These are phyloP conservation scores for Lasiodiplodia sp. DNA, from an alignment of 2,329 filamentous ascomycete species.

Conservation along the genomic window DNA sequence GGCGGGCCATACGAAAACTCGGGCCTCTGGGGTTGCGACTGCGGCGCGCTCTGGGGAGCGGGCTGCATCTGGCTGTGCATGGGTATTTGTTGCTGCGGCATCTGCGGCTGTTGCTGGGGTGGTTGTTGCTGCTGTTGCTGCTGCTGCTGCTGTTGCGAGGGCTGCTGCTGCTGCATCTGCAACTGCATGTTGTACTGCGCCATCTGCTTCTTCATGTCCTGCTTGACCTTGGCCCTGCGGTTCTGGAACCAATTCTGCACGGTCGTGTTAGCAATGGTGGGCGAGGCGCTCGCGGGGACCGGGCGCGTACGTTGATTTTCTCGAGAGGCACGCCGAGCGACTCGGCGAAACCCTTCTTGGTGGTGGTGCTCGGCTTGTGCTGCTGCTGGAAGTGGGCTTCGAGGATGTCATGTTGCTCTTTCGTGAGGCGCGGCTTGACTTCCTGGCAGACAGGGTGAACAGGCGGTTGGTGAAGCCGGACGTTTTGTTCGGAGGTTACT, in stretches of 20 bases:
- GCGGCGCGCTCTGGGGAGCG: conserved; percentile 19
- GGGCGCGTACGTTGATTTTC: conserved; percentile 58
- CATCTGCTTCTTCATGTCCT: conserved; percentile 57
- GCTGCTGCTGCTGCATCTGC: conserved; percentile 24
- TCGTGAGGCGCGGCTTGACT: conserved; percentile 60
- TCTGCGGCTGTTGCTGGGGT: conserved; percentile 14
- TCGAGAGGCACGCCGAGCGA: conserved; percentile 57
- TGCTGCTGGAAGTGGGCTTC: conserved; percentile 58
- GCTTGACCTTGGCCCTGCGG: conserved; percentile 60
- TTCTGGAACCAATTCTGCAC: conserved; percentile 63
- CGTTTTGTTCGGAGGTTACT: conserved; percentile 29
- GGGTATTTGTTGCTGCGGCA: conserved; percentile 13
- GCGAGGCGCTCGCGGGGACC: conserved; percentile 7
- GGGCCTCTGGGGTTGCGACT: conserved; percentile 12
- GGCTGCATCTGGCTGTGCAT: conserved; percentile 20
- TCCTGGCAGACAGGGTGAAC: conserved; percentile 39
- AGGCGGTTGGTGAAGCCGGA: conserved; percentile 25
- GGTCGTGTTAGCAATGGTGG: conserved; percentile 40
- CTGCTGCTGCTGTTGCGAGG: neutral
- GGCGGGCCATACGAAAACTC: conserved; percentile 28
- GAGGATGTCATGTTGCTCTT: conserved; percentile 61
- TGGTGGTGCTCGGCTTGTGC: conserved; percentile 58
- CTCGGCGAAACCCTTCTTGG: conserved; percentile 59
- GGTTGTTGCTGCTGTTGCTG: neutral
- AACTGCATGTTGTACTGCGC: conserved; percentile 44